A percentile compares a stretch with the other conserved stretches of the same genome.
phyloP scores from a whole-genome alignment of 345 rosid genomes.

The Hypericum perforatum region DNA sequence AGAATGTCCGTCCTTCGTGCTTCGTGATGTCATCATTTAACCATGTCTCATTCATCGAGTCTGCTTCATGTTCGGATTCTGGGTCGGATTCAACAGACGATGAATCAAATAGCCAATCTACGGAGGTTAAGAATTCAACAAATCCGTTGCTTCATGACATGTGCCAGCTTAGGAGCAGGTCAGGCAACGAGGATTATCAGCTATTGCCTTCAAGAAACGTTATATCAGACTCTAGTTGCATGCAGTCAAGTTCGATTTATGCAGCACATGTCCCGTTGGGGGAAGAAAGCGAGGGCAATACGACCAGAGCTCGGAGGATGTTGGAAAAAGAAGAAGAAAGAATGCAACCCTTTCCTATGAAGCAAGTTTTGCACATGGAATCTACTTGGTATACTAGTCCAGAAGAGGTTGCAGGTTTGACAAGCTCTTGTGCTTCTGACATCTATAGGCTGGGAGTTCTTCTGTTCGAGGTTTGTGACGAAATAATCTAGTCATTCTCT shows the following conservation, averaged over 20 bases:
- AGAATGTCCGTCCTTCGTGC: constrained; percentile 92
- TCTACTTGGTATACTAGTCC: constrained; percentile 76
- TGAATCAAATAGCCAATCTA: constrained; percentile 38
- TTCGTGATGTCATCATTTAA: constrained; percentile 84
- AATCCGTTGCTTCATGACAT: constrained; percentile 34
- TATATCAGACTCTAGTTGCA: constrained; percentile 51
- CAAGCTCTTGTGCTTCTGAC: constrained; percentile 74
- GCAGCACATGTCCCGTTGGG: constrained; percentile 19
- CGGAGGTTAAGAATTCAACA: constrained; percentile 30
- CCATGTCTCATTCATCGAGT: constrained; percentile 87
- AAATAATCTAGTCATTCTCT: background rate
- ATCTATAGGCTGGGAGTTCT: constrained; percentile 80
- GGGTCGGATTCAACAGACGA: constrained; percentile 83
- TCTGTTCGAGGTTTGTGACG: constrained; percentile 72
- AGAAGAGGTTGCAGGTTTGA: constrained; percentile 60
- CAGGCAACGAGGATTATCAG: constrained; percentile 32
- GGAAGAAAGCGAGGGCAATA: constrained; percentile 35
- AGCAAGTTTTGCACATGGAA: constrained; percentile 73
- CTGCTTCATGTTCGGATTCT: constrained; percentile 90
- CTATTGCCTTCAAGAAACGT: constrained; percentile 24
- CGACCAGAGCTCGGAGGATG: constrained; percentile 22
- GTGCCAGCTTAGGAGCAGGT: constrained; percentile 25
- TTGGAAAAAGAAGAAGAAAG: constrained; percentile 47
- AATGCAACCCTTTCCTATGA: constrained; percentile 73
- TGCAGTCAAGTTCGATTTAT: constrained; percentile 41